These are phyloP conservation scores for Phaeosphaeriaceae sp. DNA, from an alignment of 2,329 filamentous ascomycete species.

Conservation along the genomic window DNA sequence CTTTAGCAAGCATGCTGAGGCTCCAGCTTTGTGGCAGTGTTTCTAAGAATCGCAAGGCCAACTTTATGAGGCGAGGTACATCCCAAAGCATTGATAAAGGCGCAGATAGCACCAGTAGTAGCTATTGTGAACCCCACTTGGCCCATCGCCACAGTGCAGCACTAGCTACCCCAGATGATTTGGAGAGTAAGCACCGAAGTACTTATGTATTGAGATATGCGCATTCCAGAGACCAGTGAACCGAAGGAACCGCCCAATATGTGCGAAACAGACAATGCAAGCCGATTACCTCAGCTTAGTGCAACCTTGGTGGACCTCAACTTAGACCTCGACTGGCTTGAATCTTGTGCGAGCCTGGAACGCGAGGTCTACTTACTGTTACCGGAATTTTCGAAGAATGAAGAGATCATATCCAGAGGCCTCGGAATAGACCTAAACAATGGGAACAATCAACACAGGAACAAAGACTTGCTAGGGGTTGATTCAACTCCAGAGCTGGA, in stretches of 20 bases:
- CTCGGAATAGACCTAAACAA: background rate
- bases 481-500: background rate
- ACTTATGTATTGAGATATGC: background rate
- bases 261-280: background rate
- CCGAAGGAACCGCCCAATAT: background rate
- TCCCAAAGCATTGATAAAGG: background rate
- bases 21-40: background rate
- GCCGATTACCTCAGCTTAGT: background rate
- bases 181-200: constrained; percentile 4
- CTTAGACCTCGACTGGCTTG: background rate
- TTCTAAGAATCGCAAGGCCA: background rate
- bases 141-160: constrained; percentile 5
- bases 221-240: too few relatives aligned
- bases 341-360: background rate
- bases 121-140: background rate
- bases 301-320: background rate
- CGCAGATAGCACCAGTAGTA: background rate
- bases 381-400: background rate
- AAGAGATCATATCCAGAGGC: background rate
- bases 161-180: background rate
- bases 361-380: background rate
- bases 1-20: background rate
- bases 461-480: background rate
- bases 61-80: background rate
- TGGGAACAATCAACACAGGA: too few relatives aligned